Conservation (phyloP, 441 rosid species). For the Erysimum cheiri region DNA sequence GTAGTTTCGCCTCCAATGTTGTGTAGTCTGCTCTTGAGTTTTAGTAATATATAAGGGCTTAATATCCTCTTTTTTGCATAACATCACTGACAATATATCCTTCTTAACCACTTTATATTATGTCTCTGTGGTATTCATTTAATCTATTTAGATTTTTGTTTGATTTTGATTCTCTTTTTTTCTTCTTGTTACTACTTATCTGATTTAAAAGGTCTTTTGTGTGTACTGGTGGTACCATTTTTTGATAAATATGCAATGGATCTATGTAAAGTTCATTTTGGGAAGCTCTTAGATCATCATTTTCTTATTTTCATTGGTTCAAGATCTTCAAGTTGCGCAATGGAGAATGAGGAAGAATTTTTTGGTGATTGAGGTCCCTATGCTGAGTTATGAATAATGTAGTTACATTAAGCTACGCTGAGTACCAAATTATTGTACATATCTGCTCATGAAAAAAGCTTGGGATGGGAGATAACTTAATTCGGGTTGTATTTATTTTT, state of each 20-base stretch:
- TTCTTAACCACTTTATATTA: neutral
- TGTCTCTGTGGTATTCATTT: neutral
- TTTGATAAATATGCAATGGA: neutral
- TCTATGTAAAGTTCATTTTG: neutral
- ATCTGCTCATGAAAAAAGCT: neutral
- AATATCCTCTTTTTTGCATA: conserved; percentile 17
- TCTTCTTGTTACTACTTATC: conserved; percentile 1
- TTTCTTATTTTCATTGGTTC: neutral
- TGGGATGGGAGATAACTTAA: neutral
- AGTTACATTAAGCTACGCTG: neutral
- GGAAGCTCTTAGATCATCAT: conserved; percentile 15
- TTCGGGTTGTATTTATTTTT: neutral
- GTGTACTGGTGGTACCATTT: conserved; percentile 5
- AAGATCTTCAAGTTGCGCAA: neutral
- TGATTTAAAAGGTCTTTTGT: neutral
- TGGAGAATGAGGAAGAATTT: neutral
- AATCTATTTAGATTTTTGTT: neutral
- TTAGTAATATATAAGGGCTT: conserved; percentile 44
- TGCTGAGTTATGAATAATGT: neutral
- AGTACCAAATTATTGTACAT: conserved; percentile 7
- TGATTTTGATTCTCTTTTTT: conserved; percentile 8
- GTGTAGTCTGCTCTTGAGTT: conserved; percentile 53
- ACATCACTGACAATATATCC: conserved; percentile 26
- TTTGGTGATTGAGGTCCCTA: conserved; percentile 7
- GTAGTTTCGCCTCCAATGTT: conserved; percentile 88